Evolutionary conservation across 495 filamentous ascomycete genomes (phyloP).

Genomic region (Penicillium robsamsonii): DNA sequence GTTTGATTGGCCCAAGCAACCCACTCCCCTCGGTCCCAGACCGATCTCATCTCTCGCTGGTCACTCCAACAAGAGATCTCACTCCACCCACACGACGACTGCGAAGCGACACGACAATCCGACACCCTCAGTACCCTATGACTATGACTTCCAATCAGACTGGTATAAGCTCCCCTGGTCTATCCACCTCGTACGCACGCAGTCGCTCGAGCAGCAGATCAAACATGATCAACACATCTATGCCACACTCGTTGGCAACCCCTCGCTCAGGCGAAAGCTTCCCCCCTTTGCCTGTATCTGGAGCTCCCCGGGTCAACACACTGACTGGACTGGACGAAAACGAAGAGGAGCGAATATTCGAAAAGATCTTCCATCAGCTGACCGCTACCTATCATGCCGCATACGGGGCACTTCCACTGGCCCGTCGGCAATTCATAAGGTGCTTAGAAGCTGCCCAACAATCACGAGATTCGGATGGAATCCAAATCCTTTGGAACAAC

Average conservation of each 20-base stretch:
- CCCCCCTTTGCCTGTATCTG: slow-evolving; percentile 50
- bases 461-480: slow-evolving; percentile 45
- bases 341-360: slow-evolving; percentile 76
- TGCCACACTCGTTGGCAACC: slow-evolving; percentile 54
- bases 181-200: slow-evolving; percentile 31
- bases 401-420: slow-evolving; percentile 61
- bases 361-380: slow-evolving; percentile 72
- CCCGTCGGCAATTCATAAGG: slow-evolving; percentile 59
- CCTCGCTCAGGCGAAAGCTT: slow-evolving; percentile 82
- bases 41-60: slow-evolving; percentile 47
- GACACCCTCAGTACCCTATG: slow-evolving; percentile 49
- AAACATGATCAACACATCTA: slow-evolving; percentile 47
- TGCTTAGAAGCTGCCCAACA: slow-evolving; percentile 48
- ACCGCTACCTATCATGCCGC: slow-evolving; percentile 64
- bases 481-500: slow-evolving; percentile 65
- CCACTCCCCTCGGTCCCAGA: slow-evolving; percentile 21
- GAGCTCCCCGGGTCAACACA: slow-evolving; percentile 47
- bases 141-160: slow-evolving; percentile 30
- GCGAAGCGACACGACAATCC: slow-evolving; percentile 62
- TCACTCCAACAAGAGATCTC: slow-evolving; percentile 61
- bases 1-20: slow-evolving; percentile 25
- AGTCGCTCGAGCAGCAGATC: slow-evolving; percentile 54
- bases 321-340: slow-evolving; percentile 59
- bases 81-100: slow-evolving; percentile 48
- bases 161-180: slow-evolving; percentile 36